These are phyloP conservation scores for Epichloe bromicola DNA, from an alignment of 2,329 filamentous ascomycete genomes.

Conservation along the genomic window DNA sequence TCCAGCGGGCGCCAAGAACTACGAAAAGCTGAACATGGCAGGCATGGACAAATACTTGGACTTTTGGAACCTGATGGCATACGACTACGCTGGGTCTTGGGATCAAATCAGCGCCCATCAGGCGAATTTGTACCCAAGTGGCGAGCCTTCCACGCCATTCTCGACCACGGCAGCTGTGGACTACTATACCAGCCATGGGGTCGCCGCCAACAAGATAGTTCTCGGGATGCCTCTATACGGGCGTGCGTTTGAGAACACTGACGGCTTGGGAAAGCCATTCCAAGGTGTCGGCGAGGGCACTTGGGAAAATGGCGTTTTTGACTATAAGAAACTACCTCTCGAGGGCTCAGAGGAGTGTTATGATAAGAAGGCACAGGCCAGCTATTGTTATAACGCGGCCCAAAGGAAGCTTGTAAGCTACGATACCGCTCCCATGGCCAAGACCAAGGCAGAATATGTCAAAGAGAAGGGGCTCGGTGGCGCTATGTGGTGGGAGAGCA, in stretches of 20 bases:
- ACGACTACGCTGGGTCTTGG: constrained; percentile 81
- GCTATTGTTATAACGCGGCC: constrained; percentile 60
- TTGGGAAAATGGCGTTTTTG: constrained; percentile 77
- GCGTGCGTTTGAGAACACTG: constrained; percentile 67
- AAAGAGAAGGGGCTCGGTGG: constrained; percentile 57
- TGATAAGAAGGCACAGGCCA: constrained; percentile 54
- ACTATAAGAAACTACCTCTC: constrained; percentile 75
- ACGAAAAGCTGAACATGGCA: constrained; percentile 45
- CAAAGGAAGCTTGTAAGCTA: constrained; percentile 64
- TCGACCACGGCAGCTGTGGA: constrained; percentile 58
- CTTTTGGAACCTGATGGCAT: constrained; percentile 78
- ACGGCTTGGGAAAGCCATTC: constrained; percentile 58
- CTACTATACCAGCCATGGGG: constrained; percentile 53
- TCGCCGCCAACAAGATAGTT: constrained; percentile 61
- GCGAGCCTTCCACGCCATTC: constrained; percentile 61
- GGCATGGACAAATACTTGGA: constrained; percentile 55
- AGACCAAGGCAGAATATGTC: constrained; percentile 60
- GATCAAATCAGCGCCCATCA: constrained; percentile 60
- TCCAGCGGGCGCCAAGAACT: constrained; percentile 50
- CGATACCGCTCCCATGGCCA: constrained; percentile 55
- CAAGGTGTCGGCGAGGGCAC: constrained; percentile 63
- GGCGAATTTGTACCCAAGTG: constrained; percentile 57
- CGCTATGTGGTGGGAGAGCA: constrained; percentile 97
- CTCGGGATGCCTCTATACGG: constrained; percentile 90
- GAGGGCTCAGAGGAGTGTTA: constrained; percentile 49